Base-by-base conservation (phyloP, 2,329 filamentous ascomycete species). In the Fusarium nisikadoi region DNA sequence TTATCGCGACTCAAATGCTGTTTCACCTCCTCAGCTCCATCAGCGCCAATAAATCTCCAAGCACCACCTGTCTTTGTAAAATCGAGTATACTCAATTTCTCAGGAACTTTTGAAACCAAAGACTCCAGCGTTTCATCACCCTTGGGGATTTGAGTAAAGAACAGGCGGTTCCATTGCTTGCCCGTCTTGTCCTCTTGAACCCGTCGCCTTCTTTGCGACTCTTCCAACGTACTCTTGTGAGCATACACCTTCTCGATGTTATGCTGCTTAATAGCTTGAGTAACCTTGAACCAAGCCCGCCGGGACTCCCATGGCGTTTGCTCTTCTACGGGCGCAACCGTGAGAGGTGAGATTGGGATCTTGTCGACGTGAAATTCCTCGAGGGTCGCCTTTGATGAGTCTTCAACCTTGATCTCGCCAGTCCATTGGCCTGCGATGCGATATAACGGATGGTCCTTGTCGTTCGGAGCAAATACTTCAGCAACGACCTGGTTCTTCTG, bases 251-350 rank as follows among this genome's bases (percentile, higher is more conserved):
- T 84, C 67, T 94, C 90, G 87, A 96, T 91, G 77, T 97, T 91
- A 45, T 92, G 92, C 62, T 85, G 86, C 23, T 85, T 82, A 68
- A 97, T 93, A 27, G 90, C 93, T 12, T 87, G 85, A 0, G 93
- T 91, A 14, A 97, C 94, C 67, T 91, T 91, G 33, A 85, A 85
- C 94, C 94, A 97, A 3, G 94, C 94, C 50, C 90, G 88, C 10
- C 94, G 88, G 12, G 92, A 93, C 83, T 97, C 94, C 79, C 94
- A 91, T 3, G 92, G 88, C 73, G 95, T 93, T 82, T 97, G 94
- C 68, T 92, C 81, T 57, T 92, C 90, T 29, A 93, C 76, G 0
- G 71, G 65, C 1, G 64, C 57, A 0, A 68, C 57, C 0, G 25
- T 56, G 1, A 68, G 25, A 19, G 56, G 39, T 1, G 65, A 63